Evolutionary conservation across 208 protist genomes (phyloP).

Genomic region (Crithidia sp.): DNA sequence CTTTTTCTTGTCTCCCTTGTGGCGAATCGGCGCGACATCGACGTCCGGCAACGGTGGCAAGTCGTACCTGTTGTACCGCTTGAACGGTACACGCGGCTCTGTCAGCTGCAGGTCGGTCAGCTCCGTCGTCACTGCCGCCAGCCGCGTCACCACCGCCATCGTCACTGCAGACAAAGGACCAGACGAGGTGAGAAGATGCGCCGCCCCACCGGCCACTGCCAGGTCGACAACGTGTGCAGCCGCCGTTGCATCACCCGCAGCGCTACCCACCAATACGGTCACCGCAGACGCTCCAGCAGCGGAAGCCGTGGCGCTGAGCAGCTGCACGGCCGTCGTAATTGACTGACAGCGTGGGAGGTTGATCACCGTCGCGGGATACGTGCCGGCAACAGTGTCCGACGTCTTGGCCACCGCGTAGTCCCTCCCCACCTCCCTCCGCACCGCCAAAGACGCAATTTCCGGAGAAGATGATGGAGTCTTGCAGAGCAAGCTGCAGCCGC

Average conservation of each 20-base stretch:
- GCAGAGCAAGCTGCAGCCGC: slow-evolving; percentile 50
- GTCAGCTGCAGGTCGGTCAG: neutral
- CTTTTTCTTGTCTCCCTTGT: slow-evolving; percentile 78
- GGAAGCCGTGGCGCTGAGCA: slow-evolving; percentile 1
- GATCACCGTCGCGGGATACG: slow-evolving; percentile 20
- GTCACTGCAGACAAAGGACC: slow-evolving; percentile 7
- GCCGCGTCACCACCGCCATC: slow-evolving; percentile 16
- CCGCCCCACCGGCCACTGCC: slow-evolving; percentile 23
- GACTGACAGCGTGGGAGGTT: slow-evolving; percentile 12
- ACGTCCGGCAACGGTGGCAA: slow-evolving; percentile 19
- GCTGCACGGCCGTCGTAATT: neutral
- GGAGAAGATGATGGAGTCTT: slow-evolving; percentile 24
- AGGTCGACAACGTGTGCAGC: slow-evolving; percentile 25
- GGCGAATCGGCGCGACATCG: slow-evolving; percentile 69
- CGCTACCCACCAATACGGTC: neutral
- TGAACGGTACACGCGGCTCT: neutral
- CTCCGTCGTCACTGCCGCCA: slow-evolving; percentile 17
- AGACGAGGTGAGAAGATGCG: slow-evolving; percentile 15
- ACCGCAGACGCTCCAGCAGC: neutral
- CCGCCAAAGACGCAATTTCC: neutral
- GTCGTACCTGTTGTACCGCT: slow-evolving; percentile 7
- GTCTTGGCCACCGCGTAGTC: slow-evolving; percentile 2
- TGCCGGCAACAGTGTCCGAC: neutral
- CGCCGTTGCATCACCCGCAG: slow-evolving; percentile 20
- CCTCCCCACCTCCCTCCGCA: neutral